Base-by-base conservation (phyloP, 2,329 filamentous ascomycete species). In the Pseudogymnoascus sp. region DNA sequence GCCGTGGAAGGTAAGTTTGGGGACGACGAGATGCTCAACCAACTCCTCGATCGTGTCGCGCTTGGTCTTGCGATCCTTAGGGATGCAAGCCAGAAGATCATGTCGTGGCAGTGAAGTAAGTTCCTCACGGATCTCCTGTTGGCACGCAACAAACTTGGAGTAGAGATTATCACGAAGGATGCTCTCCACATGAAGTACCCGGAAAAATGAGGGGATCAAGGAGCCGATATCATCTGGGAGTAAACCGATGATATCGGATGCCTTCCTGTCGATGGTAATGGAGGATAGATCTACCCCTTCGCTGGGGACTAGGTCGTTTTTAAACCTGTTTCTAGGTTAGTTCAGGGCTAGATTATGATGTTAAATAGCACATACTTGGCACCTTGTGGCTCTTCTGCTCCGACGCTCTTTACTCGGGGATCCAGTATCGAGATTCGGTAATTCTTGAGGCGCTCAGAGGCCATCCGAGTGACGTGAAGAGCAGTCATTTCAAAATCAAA, bases 1-100 rank as follows among this genome's bases (percentile, higher is more conserved):
- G 38, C 75, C 74, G 64, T 79, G 75, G 60, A 74, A 79, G 1
- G 74, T 77, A 11, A 76, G 62, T 9, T 66, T 66, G 3, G 74
- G 73, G 30, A 67, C 68, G 9, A 67, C 62, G 20, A 79, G 67
- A 41, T 75, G 67, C 16, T 76, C 69, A 0, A 75, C 67, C 4
- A 76, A 64, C 28, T 72, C 69, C 47, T 74, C 69, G 9, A 66
- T 69, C 5, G 60, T 66, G 28, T 54, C 61, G 41, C 59, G 61
- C 20, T 35, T 60, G 7, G 61, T 62, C 38, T 57, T 14, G 11
- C 37, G 14, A 32, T 14, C 28, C 6, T 57, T 58, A 0, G 59
- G 60, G 35, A 69, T 64, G 60, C 62, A 67, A 25, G 63, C 20
- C 20, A 59, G 60, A 1, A 70, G 61, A 5, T 63, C 25, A 22